Percentiles rank a stretch among this genome's conserved stretches.
phyloP scores from a whole-genome alignment of 2,329 filamentous ascomycete genomes.

The Fusarium sacchari region DNA sequence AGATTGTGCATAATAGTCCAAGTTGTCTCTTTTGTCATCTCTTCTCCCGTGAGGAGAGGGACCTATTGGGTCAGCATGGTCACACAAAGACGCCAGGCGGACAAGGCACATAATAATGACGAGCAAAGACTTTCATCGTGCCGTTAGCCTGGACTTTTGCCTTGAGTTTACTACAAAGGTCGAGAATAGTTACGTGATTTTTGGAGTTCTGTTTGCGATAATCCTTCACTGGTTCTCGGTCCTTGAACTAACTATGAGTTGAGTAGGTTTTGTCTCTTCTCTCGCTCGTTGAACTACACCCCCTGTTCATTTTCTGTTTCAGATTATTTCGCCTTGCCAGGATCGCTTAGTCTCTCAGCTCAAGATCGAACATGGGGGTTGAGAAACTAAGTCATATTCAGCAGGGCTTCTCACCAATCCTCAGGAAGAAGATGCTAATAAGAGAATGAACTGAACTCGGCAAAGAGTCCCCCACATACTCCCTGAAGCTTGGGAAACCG shows the following conservation, averaged over 20 bases:
- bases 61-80: conserved; percentile 1
- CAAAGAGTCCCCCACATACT: neutral
- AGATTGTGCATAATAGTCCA: neutral
- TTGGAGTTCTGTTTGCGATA: neutral
- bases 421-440: neutral
- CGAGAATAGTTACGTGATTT: neutral
- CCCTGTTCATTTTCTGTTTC: conserved; percentile 5
- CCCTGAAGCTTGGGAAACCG: neutral
- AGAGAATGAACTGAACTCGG: neutral
- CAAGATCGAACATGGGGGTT: neutral
- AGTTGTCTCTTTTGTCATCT: conserved; percentile 31
- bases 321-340: conserved; percentile 5
- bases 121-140: neutral
- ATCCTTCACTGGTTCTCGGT: neutral
- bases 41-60: conserved; percentile 32
- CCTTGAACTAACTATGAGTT: too few relatives aligned
- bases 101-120: neutral
- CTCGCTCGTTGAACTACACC: neutral
- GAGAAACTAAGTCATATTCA: neutral
- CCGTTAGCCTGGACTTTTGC: neutral
- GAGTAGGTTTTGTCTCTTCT: conserved; percentile 8
- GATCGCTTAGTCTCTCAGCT: conserved; percentile 7
- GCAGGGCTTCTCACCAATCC: neutral
- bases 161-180: too few relatives aligned
- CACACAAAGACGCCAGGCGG: neutral